Evolutionary conservation across 495 filamentous ascomycete genomes (phyloP), one percentile per base, ranked within the genome.

Genomic region (Penicilliopsis zonata): DNA sequence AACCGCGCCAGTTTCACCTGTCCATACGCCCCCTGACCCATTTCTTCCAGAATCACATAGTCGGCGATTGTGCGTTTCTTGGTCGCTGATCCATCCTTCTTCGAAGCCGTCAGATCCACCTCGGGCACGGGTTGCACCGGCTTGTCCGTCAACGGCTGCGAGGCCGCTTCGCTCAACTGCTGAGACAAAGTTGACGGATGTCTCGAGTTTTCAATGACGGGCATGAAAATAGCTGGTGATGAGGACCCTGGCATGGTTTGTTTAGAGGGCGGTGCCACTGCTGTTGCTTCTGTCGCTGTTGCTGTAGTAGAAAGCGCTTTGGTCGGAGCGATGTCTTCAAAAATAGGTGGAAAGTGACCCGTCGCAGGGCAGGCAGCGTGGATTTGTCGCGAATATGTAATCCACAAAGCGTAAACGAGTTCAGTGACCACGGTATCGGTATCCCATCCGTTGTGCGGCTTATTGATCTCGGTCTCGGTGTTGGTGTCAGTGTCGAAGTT

Each of bases 21-120:
- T 4, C 90, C 90, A 47, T 96, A 99, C 2, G 90, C 92, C 28
- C 90, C 90, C 56, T 95, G 86, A 4, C 90, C 90, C 88, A 99
- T 95, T 34, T 99, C 90, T 55, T 99, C 90, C 3, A 99, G 68
- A 40, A 96, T 86, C 18, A 75, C 69, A 54, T 94, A 99, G 55
- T 95, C 86, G 28, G 76, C 61, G 33, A 99, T 96, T 0, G 72
- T 76, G 52, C 88, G 86, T 51, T 87, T 93, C 49, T 61, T 60
- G 19, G 51, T 49, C 9, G 52, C 41, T 0, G 49, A 44, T 9
- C 30, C 28, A 23, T 65, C 55, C 14, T 59, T 60, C 15, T 40
- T 41, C 20, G 50, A 35, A 18, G 50, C 35, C 15, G 37, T 35
- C 9, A 53, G 34, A 16, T 52, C 51, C 21, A 66, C 52, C 37